Conservation (phyloP, 805 yeast species). For the Ogataea haglerorum region DNA sequence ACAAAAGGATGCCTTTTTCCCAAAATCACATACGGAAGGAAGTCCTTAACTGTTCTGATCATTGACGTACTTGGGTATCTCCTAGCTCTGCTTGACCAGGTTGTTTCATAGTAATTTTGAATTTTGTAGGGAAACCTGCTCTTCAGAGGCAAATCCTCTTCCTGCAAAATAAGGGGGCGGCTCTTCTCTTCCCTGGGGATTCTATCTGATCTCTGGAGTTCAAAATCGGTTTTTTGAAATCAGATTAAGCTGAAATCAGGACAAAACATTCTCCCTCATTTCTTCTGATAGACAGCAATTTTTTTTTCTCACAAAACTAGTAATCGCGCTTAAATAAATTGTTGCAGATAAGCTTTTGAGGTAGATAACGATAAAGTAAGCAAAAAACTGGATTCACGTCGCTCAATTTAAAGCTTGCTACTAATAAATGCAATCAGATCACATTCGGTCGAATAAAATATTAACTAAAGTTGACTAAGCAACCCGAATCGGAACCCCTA, state of each 20-base stretch:
- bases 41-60: background rate
- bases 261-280: background rate
- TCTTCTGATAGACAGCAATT: background rate
- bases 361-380: no score
- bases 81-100: background rate
- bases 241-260: background rate
- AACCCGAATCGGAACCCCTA: slow-evolving; percentile 10
- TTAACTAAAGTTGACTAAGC: background rate
- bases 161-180: no score
- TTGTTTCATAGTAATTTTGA: background rate
- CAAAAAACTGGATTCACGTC: no score
- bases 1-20: background rate
- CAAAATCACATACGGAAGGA: background rate
- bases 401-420: no score
- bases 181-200: no score
- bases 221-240: background rate
- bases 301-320: no score
- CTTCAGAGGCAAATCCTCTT: no score
- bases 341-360: no score
- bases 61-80: no score
- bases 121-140: background rate
- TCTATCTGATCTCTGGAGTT: background rate
- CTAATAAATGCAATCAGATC: no score
- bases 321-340: no score
- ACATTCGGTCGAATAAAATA: no score